Evolutionary conservation across 1,139 yeast genomes (phyloP), one percentile per base, ranked within the genome.

Genomic region (Debaryomyces udenii): DNA sequence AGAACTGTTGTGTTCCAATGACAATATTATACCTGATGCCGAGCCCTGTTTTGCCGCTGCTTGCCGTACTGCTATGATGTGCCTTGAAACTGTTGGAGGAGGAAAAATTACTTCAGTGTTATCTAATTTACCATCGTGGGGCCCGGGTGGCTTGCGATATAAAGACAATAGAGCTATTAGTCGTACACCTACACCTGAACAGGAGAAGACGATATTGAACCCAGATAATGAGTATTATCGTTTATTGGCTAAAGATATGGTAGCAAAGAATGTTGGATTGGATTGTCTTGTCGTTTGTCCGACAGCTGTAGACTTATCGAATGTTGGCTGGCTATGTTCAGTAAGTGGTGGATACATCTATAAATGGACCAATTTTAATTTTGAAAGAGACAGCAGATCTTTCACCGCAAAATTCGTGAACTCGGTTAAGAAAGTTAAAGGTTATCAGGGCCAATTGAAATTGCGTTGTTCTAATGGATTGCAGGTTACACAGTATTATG

Each of bases 391-490:
- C 58, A 90, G 88, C 16, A 65, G 81, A 17, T 70, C 78, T 14
- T 71, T 89, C 41, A 76, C 81, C 11, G 79, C 83, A 31, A 86
- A 85, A 31, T 70, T 87, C 51, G 68, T 69, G 29, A 64, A 70
- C 30, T 68, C 78, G 2, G 68, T 83, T 6, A 53, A 64, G 15
- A 70, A 69, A 40, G 52, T 70, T 1, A 58, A 69, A 10, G 99
- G 96, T 3, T 85, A 86, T 53, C 95, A 88, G 59, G 93, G 87
- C 3, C 85, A 86, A 52, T 66, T 93, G 51, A 90, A 90, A 58
- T 78, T 90, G 30, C 84, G 99, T 50, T 86, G 94, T 54, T 89
- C 97, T 1, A 83, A 79, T 48, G 99, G 99, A 0, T 70, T 94
- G 43, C 95, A 88, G 56, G 90, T 93, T 4, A 66, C 80, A n/a